These are phyloP conservation scores for Penicillium psychrosexuale DNA, from an alignment of 2,329 filamentous ascomycete genomes.

Conservation along the genomic window DNA sequence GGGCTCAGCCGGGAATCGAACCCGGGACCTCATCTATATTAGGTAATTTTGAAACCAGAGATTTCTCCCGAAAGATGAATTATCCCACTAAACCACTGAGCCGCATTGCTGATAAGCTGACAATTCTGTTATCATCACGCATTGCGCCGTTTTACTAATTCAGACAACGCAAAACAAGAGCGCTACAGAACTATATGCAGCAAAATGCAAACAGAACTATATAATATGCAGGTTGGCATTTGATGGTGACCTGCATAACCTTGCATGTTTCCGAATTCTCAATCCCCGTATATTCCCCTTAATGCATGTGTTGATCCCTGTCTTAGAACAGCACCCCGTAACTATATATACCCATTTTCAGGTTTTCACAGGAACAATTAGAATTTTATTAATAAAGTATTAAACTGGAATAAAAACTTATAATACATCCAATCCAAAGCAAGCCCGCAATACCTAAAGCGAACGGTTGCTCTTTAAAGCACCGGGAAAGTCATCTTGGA, in stretches of 20 bases:
- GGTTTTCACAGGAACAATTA: not conserved
- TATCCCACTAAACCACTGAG: conserved; percentile 6
- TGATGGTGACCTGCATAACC: not conserved
- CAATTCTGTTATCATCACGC: not conserved
- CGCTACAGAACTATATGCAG: no score
- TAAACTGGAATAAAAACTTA: not conserved
- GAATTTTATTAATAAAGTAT: not conserved
- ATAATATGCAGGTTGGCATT: no score
- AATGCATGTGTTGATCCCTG: not conserved
- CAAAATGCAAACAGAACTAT: no score
- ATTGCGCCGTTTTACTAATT: not conserved
- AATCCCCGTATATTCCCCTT: not conserved
- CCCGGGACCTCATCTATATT: conserved; percentile 1
- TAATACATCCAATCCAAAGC: not conserved
- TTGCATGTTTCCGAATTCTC: not conserved
- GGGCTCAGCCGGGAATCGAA: conserved; percentile 7
- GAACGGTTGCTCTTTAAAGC: conserved; percentile 24
- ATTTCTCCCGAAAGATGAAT: conserved; percentile 5
- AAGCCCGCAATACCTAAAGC: conserved; percentile 1
- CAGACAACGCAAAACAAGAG: not conserved
- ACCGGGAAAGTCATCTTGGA: conserved; percentile 30
- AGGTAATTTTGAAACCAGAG: conserved; percentile 2
- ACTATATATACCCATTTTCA: not conserved
- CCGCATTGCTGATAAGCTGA: not conserved
- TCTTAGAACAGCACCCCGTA: not conserved